Conservation (phyloP, 345 rosid genomes). For the Gossypium longicalyx region DNA sequence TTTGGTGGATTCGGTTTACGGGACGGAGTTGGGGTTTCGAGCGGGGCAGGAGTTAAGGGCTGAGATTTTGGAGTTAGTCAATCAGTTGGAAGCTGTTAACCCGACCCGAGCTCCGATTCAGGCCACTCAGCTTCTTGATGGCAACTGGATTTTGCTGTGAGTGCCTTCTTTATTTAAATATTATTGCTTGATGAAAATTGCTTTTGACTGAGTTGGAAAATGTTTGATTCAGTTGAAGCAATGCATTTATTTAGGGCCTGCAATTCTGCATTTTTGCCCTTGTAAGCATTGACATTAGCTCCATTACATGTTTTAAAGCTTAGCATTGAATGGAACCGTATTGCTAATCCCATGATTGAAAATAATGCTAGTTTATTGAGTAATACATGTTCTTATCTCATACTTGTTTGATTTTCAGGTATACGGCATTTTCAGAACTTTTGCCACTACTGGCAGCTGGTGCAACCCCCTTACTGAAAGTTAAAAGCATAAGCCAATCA, state of each 20-base stretch:
- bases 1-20: conserved; percentile 79
- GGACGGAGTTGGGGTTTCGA: conserved; percentile 72
- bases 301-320: background rate
- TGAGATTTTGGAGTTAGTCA: conserved; percentile 83
- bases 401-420: conserved; percentile 33
- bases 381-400: background rate
- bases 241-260: background rate
- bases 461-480: conserved; percentile 64
- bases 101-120: conserved; percentile 72
- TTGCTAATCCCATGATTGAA: conserved; percentile 1
- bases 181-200: background rate
- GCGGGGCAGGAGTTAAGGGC: conserved; percentile 69
- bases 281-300: background rate
- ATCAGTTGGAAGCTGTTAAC: conserved; percentile 74
- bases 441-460: conserved; percentile 85
- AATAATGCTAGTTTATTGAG: background rate
- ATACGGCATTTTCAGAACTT: conserved; percentile 89
- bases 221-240: background rate
- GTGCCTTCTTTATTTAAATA: conserved; percentile 18
- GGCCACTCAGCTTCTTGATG: conserved; percentile 62
- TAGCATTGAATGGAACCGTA: background rate
- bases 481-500: conserved; percentile 59
- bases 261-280: background rate
- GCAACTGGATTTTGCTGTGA: conserved; percentile 92
- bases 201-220: background rate